These are phyloP conservation scores for Magnolia sinica DNA, from an alignment of 164 flowering plant species.

Conservation along the genomic window DNA sequence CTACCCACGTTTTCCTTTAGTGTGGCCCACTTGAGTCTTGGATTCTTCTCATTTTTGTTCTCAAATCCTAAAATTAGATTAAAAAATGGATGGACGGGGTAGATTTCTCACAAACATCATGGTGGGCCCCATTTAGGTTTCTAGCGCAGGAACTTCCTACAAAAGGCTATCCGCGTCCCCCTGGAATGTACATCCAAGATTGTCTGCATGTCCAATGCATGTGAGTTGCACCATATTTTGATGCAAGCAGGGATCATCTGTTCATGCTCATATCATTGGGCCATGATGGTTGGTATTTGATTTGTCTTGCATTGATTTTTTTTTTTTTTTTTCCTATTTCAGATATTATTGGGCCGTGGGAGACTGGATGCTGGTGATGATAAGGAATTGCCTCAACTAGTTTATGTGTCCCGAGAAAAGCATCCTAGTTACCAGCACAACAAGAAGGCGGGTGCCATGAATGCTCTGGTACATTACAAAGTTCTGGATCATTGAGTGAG, in stretches of 20 bases:
- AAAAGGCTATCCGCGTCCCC: too few species aligned
- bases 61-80: too few species aligned
- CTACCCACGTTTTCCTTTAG: too few species aligned
- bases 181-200: too few species aligned
- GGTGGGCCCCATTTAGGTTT: too few species aligned
- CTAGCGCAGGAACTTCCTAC: too few species aligned
- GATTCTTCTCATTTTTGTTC: too few species aligned
- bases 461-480: conserved; percentile 21
- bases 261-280: neutral
- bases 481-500: conserved; percentile 5
- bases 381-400: conserved; percentile 15
- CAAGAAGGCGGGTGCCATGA: conserved; percentile 24
- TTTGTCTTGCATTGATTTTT: too few species aligned
- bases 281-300: neutral
- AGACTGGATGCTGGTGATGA: conserved; percentile 5
- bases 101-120: too few species aligned
- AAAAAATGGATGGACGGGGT: too few species aligned
- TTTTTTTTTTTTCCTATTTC: neutral
- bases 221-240: neutral
- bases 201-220: neutral
- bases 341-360: conserved; percentile 14
- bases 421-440: conserved; percentile 18
- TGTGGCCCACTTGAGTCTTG: too few species aligned
- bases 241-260: neutral
- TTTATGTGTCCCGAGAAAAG: conserved; percentile 17